Conservation (phyloP, 1,139 yeast genomes). For the Pichia sp. region DNA sequence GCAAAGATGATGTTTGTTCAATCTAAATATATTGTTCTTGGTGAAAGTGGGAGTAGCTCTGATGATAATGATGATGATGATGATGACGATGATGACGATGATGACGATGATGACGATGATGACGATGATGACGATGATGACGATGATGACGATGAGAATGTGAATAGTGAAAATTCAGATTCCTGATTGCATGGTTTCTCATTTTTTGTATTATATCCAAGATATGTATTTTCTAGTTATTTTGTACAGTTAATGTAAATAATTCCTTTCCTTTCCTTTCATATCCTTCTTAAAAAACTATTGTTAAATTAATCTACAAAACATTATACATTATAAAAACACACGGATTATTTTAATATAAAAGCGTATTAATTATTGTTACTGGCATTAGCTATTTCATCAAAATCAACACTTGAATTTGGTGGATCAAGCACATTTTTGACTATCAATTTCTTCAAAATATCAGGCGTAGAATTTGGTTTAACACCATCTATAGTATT, state of each 20-base stretch:
- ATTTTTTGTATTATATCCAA: too few species aligned
- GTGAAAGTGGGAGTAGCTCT: constrained; percentile 18
- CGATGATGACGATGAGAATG: too few species aligned
- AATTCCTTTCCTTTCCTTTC: too few species aligned
- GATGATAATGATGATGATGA: constrained; percentile 12
- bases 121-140: constrained; percentile 1
- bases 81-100: constrained; percentile 15
- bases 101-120: constrained; percentile 3
- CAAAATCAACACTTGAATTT: neutral
- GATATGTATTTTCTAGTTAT: too few species aligned
- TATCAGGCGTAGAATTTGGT: neutral
- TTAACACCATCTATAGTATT: too few species aligned
- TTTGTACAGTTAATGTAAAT: too few species aligned
- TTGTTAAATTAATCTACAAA: too few species aligned
- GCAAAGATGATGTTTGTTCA: constrained; percentile 76
- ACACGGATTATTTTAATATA: too few species aligned
- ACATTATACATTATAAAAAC: too few species aligned
- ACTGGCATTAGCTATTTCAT: neutral
- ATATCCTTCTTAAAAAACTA: too few species aligned
- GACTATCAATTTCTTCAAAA: neutral
- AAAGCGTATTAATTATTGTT: neutral
- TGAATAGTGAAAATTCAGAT: too few species aligned
- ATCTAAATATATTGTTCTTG: constrained; percentile 36
- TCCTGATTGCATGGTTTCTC: too few species aligned
- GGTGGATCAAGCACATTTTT: neutral